Evolutionary conservation across 306 rosid genomes (phyloP).

Genomic region (Quillaja saponaria): DNA sequence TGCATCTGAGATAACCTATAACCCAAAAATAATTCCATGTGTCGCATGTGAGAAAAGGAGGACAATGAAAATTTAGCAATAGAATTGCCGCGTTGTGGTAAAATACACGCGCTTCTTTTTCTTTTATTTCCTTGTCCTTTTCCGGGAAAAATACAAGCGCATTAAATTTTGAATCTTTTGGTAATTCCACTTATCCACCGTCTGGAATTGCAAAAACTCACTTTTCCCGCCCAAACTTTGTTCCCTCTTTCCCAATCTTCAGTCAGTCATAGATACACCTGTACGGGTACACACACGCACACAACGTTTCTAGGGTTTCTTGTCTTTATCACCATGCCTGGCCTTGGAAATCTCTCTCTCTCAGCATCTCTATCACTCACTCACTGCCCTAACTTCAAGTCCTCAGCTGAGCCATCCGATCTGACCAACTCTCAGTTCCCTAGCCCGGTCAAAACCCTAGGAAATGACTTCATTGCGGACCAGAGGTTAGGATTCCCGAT

Average conservation of each 20-base stretch:
- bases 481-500: conserved; percentile 19
- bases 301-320: conserved; percentile 39
- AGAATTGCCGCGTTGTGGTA: too few species aligned
- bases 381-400: conserved; percentile 40
- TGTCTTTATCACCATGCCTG: conserved; percentile 52
- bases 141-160: neutral
- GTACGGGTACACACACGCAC: too few species aligned
- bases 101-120: too few species aligned
- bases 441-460: conserved; percentile 33
- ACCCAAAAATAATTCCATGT: too few species aligned
- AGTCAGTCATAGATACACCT: too few species aligned
- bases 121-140: too few species aligned
- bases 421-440: conserved; percentile 19
- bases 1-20: too few species aligned
- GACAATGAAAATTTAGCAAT: too few species aligned
- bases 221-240: neutral
- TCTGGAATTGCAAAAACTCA: conserved; percentile 26
- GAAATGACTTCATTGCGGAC: conserved; percentile 18
- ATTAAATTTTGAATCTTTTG: neutral
- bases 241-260: neutral
- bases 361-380: conserved; percentile 44
- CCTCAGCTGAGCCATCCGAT: conserved; percentile 36
- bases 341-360: conserved; percentile 58
- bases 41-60: too few species aligned
- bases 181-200: conserved; percentile 9